Evolutionary conservation across 805 yeast genomes (phyloP).

Genomic region (Wickerhamiella slavikovae): DNA sequence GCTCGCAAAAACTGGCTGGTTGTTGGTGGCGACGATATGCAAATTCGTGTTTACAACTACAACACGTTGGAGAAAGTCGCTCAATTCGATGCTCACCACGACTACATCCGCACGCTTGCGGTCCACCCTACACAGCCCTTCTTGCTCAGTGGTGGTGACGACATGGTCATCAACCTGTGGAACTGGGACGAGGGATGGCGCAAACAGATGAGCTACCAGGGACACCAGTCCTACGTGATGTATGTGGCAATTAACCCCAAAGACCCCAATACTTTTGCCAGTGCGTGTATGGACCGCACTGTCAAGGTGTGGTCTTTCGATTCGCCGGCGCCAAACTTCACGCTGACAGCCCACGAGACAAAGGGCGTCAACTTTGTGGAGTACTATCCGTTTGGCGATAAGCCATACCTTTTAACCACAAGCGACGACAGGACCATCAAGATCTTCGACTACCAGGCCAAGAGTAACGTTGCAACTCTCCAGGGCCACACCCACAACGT

Average conservation of each 20-base stretch:
- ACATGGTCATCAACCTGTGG: constrained; percentile 81
- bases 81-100: constrained; percentile 97
- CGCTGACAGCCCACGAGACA: constrained; percentile 73
- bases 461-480: constrained; percentile 80
- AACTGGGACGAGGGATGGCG: constrained; percentile 94
- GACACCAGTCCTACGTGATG: constrained; percentile 93
- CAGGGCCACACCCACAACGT: constrained; percentile 91
- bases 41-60: constrained; percentile 79
- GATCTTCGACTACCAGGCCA: constrained; percentile 94
- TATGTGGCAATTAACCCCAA: constrained; percentile 88
- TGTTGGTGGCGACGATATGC: constrained; percentile 91
- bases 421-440: constrained; percentile 80
- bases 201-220: constrained; percentile 76
- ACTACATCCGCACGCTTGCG: constrained; percentile 79
- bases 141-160: constrained; percentile 77
- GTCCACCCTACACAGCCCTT: constrained; percentile 90
- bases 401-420: constrained; percentile 82
- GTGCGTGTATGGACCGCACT: constrained; percentile 89
- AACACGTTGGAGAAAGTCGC: constrained; percentile 87
- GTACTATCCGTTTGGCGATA: constrained; percentile 92
- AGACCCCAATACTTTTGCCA: constrained; percentile 93
- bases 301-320: constrained; percentile 95
- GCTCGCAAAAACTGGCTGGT: constrained; percentile 95
- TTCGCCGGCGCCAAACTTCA: constrained; percentile 70
- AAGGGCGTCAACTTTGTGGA: constrained; percentile 94